Evolutionary conservation across 2,329 filamentous ascomycete species (phyloP), one percentile per base, ranked within the genome.

Genomic region (Sporothrix variecibatus): DNA sequence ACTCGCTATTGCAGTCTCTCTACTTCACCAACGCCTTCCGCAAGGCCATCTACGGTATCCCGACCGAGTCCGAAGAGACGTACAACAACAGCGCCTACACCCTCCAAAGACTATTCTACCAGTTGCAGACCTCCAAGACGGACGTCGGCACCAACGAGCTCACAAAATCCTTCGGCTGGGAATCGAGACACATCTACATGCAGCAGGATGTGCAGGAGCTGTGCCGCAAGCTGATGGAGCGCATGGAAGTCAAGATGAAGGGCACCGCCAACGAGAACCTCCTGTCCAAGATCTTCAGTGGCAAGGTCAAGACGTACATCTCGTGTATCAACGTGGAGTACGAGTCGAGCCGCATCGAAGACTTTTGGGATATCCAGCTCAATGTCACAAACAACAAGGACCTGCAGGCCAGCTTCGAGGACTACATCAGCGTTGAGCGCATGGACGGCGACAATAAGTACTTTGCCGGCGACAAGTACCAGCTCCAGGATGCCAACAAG

Each of bases 381-480:
- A 99, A 98, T 78, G 97, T 99, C 70, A 93, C 93, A 76, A 95
- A 94, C 43, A 98, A 97, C 86, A 94, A 94, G 84, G 95, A 93
- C 76, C 86, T 99, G 43, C 92, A 97, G 76, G 94, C 97, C 79
- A 98, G 95, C 80, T 98, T 99, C 86, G 91, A 91, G 80, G 95
- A 98, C 82, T 99, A 99, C 81, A 92, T 99, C 78, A 92, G 97
- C 80, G 95, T 98, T 49, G 96, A 99, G 83, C 97, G 95, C 46
- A 92, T 99, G 82, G 95, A 98, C 78, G 96, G 96, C 56, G 97
- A 99, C 81, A 99, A 99, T 85, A 97, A 98, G 82, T 99, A 99
- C 81, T 96, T 94, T 82, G 96, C 96, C 1, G 92, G 93, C 68
- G 93, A 97, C 78, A 91, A 96, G 67, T 92, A 93, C 84, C 96